Conservation (phyloP, 768 basidiomycete genomes). For the Hygrocybe punicea region DNA sequence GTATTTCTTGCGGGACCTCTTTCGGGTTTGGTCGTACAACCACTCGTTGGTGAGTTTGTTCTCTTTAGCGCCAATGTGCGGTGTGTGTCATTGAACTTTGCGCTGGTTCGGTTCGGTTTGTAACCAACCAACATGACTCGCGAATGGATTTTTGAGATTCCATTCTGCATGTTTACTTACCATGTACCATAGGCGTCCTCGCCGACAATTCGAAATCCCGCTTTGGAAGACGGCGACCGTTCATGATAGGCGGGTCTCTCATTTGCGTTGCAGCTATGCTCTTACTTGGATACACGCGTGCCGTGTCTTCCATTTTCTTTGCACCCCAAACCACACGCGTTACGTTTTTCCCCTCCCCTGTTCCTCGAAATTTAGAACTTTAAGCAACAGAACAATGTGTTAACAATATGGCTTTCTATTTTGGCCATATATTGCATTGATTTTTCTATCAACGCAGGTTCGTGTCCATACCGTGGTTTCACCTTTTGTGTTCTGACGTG, state of each 20-base stretch:
- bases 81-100: too few species aligned
- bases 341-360: neutral
- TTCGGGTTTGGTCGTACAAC: slow-evolving; percentile 88
- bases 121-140: too few species aligned
- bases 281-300: slow-evolving; percentile 77
- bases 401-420: slow-evolving; percentile 79
- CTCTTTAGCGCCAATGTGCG: too few species aligned
- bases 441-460: slow-evolving; percentile 54
- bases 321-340: slow-evolving; percentile 29
- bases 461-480: slow-evolving; percentile 3
- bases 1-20: slow-evolving; percentile 92
- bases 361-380: neutral
- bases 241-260: slow-evolving; percentile 69
- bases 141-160: neutral
- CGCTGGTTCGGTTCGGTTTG: too few species aligned
- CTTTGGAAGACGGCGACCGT: slow-evolving; percentile 83
- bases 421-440: slow-evolving; percentile 50
- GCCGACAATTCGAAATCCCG: slow-evolving; percentile 82
- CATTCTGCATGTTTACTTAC: slow-evolving; percentile 11
- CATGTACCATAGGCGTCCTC: slow-evolving; percentile 49
- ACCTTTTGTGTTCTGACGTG: neutral
- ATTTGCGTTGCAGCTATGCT: slow-evolving; percentile 72
- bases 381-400: slow-evolving; percentile 49
- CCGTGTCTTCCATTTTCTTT: slow-evolving; percentile 54
- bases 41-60: slow-evolving; percentile 63